phyloP scores from a whole-genome alignment of 192 early-diverging fungal species.

The Haplosporangium gracile region DNA sequence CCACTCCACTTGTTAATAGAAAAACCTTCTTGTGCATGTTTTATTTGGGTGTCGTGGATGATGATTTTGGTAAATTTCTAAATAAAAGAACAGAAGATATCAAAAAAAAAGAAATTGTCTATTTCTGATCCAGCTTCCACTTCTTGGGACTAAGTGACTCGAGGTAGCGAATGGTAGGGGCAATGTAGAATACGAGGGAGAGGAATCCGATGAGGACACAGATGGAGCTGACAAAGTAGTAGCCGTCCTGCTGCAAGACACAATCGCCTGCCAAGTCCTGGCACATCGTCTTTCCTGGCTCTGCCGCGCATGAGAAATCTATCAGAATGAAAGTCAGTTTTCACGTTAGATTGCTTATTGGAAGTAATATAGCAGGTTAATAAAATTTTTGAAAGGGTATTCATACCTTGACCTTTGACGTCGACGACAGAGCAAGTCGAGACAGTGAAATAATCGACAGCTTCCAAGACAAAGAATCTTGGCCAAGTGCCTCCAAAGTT shows the following conservation, averaged over 20 bases:
- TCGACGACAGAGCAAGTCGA: constrained; percentile 59
- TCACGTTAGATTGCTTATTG: neutral
- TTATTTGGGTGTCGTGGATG: neutral
- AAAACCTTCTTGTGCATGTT: neutral
- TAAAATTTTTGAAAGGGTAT: neutral
- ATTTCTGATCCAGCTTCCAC: constrained; percentile 46
- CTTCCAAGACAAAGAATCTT: constrained; percentile 90
- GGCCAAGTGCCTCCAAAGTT: constrained; percentile 99
- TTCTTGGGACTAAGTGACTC: constrained; percentile 56
- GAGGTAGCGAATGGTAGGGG: constrained; percentile 70
- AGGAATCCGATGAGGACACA: constrained; percentile 81
- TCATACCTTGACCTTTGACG: constrained; percentile 40
- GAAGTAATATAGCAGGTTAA: no score
- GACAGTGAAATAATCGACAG: constrained; percentile 91
- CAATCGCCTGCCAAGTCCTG: constrained; percentile 75
- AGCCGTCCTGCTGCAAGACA: constrained; percentile 82
- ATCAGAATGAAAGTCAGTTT: constrained; percentile 3
- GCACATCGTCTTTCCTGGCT: constrained; percentile 75
- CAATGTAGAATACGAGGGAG: constrained; percentile 70
- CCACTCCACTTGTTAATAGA: neutral
- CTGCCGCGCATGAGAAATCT: constrained; percentile 72
- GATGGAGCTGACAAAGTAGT: constrained; percentile 81
- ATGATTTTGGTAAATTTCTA: neutral
- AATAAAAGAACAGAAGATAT: neutral
- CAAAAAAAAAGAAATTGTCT: neutral